Conservation (phyloP, 345 rosid species). For the Pugionium dolabratum region DNA sequence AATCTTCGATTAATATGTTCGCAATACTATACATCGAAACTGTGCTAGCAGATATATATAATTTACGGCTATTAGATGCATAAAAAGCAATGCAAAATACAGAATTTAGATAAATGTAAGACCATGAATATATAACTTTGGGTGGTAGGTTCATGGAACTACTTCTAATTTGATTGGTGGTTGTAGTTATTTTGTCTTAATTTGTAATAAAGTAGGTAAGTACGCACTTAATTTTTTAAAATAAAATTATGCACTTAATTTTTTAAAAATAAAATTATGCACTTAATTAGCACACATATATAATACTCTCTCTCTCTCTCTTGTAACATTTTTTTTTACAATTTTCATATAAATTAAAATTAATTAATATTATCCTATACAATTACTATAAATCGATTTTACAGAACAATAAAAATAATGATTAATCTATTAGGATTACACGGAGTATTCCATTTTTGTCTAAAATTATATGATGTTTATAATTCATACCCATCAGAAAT, state of each 20-base stretch:
- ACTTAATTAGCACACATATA: too few relatives aligned
- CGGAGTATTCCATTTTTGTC: not conserved
- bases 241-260: constrained; percentile 8
- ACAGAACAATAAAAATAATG: too few relatives aligned
- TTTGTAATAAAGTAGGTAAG: constrained; percentile 21
- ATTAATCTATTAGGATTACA: too few relatives aligned
- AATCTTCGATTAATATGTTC: not conserved
- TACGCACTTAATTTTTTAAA: constrained; percentile 19
- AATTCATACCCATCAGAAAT: not conserved
- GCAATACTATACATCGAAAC: not conserved
- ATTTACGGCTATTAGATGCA: constrained; percentile 6
- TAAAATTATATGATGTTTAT: not conserved
- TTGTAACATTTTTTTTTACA: too few relatives aligned
- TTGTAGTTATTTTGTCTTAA: constrained; percentile 13
- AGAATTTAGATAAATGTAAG: not conserved
- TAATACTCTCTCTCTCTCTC: too few relatives aligned
- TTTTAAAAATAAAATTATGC: not conserved
- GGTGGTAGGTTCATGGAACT: constrained; percentile 30
- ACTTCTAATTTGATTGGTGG: constrained; percentile 3
- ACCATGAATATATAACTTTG: constrained; percentile 6
- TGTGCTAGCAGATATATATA: too few relatives aligned
- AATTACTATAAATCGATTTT: too few relatives aligned
- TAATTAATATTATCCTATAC: too few relatives aligned
- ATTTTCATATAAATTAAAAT: too few relatives aligned
- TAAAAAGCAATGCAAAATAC: not conserved